A percentile compares a stretch with the other conserved stretches of the same genome.
phyloP scores from a whole-genome alignment of 306 rosid genomes.

The Cyamopsis tetragonoloba region DNA sequence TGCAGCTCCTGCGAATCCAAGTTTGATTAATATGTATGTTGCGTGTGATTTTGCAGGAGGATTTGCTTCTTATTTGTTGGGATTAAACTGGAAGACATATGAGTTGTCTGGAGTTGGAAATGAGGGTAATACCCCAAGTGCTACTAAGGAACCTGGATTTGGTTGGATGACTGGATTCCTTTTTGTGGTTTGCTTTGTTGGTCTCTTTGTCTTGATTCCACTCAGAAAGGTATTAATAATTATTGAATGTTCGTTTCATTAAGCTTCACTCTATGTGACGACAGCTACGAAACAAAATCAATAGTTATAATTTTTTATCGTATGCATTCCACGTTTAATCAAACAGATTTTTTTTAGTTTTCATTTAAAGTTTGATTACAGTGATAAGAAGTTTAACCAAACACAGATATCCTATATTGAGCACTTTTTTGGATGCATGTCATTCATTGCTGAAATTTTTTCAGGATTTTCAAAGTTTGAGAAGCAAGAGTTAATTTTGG shows the following conservation, averaged over 20 bases:
- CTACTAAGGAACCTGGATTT: slow-evolving; percentile 72
- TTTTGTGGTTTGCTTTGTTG: slow-evolving; percentile 88
- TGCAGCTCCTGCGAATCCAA: too few species aligned
- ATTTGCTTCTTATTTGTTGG: slow-evolving; percentile 85
- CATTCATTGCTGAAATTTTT: neutral
- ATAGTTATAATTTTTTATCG: too few species aligned
- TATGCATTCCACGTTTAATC: too few species aligned
- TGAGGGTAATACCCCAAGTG: slow-evolving; percentile 54
- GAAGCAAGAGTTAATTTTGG: neutral
- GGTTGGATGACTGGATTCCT: slow-evolving; percentile 89
- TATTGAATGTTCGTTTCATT: too few species aligned
- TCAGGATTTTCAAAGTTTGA: neutral
- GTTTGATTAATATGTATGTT: neutral
- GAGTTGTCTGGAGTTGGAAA: slow-evolving; percentile 63
- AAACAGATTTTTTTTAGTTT: too few species aligned
- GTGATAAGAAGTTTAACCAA: too few species aligned
- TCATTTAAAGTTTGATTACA: too few species aligned
- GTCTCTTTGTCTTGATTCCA: slow-evolving; percentile 88
- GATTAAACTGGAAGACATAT: slow-evolving; percentile 70
- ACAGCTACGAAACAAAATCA: too few species aligned
- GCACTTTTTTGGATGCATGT: neutral
- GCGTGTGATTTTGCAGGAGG: slow-evolving; percentile 55
- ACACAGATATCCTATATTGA: neutral
- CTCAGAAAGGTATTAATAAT: slow-evolving; percentile 67
- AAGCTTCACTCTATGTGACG: too few species aligned